These are phyloP conservation scores for Stagonosporopsis tanaceti DNA, from an alignment of 2,329 filamentous ascomycete genomes.

Conservation along the genomic window DNA sequence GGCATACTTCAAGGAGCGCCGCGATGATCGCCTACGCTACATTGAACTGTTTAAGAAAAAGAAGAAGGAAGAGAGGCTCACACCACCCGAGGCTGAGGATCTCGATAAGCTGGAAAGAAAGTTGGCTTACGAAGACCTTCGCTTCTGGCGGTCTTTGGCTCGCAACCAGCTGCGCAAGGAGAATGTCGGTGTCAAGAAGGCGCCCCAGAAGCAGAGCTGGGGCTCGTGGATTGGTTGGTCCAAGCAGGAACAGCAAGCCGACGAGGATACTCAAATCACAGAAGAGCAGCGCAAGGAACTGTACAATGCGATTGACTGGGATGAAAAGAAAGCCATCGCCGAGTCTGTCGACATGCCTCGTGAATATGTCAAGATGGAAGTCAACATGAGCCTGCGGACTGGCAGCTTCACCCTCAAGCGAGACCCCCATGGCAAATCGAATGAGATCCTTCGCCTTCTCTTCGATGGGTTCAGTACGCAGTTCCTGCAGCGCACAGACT, in stretches of 20 bases:
- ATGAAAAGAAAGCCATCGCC: slow-evolving; percentile 89
- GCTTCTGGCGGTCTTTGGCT: slow-evolving; percentile 95
- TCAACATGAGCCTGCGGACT: slow-evolving; percentile 91
- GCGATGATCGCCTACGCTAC: slow-evolving; percentile 87
- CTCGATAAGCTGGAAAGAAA: slow-evolving; percentile 83
- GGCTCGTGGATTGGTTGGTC: slow-evolving; percentile 81
- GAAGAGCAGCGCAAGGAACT: slow-evolving; percentile 96
- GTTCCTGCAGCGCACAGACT: slow-evolving; percentile 88
- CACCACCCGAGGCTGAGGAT: slow-evolving; percentile 74
- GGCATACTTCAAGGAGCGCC: slow-evolving; percentile 91
- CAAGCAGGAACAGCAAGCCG: slow-evolving; percentile 68
- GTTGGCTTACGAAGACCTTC: slow-evolving; percentile 89
- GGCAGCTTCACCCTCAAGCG: slow-evolving; percentile 95
- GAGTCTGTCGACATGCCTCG: slow-evolving; percentile 89
- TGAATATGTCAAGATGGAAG: slow-evolving; percentile 90
- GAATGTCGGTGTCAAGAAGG: slow-evolving; percentile 85
- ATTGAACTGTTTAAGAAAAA: slow-evolving; percentile 97
- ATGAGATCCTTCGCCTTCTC: slow-evolving; percentile 86
- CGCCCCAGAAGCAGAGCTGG: slow-evolving; percentile 83
- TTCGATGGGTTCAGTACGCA: slow-evolving; percentile 96
- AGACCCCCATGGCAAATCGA: slow-evolving; percentile 77
- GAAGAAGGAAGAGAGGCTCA: slow-evolving; percentile 72
- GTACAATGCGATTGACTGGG: slow-evolving; percentile 97
- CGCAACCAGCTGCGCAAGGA: slow-evolving; percentile 96
- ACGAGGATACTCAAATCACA: slow-evolving; percentile 85